A percentile compares a stretch with the other conserved stretches of the same genome.
These are phyloP conservation scores for Candida silvicultrix DNA, from an alignment of 805 yeast species.

Conservation along the genomic window DNA sequence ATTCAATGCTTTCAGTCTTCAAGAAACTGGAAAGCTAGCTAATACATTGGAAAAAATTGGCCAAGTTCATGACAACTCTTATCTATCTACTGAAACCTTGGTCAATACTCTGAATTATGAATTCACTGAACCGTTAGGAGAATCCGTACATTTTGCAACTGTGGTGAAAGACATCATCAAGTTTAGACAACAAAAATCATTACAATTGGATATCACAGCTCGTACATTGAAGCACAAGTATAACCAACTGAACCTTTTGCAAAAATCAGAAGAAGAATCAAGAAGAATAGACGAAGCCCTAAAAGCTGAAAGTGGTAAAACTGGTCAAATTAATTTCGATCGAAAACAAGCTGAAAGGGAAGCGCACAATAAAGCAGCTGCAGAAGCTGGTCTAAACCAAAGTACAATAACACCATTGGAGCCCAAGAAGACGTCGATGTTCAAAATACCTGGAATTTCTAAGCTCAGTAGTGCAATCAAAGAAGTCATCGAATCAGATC, in stretches of 20 bases:
- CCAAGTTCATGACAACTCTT: conserved; percentile 72
- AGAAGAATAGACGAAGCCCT: conserved; percentile 31
- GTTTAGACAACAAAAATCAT: conserved; percentile 44
- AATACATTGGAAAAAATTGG: conserved; percentile 72
- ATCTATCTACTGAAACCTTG: conserved; percentile 43
- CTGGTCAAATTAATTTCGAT: conserved; percentile 24
- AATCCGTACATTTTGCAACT: conserved; percentile 58
- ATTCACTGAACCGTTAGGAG: conserved; percentile 64
- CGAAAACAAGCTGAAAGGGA: conserved; percentile 18
- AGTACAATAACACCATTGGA: conserved; percentile 12
- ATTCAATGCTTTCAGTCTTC: conserved; percentile 52
- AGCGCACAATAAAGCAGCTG: conserved; percentile 1
- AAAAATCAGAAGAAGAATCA: conserved; percentile 37
- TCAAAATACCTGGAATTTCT: conserved; percentile 48
- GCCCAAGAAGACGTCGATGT: conserved; percentile 27
- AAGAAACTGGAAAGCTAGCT: conserved; percentile 35
- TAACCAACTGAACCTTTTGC: conserved; percentile 28
- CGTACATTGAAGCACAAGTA: conserved; percentile 31
- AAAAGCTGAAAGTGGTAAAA: conserved; percentile 15
- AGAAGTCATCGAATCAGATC: conserved; percentile 62
- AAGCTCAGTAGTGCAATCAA: conserved; percentile 46
- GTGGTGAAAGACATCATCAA: conserved; percentile 49
- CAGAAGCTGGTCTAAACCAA: neutral
- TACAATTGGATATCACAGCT: conserved; percentile 37
- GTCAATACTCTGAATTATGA: conserved; percentile 48